Evolutionary conservation across 345 rosid species (phyloP), one percentile per base, ranked within the genome.

Genomic region (Eucalyptus cladocalyx): DNA sequence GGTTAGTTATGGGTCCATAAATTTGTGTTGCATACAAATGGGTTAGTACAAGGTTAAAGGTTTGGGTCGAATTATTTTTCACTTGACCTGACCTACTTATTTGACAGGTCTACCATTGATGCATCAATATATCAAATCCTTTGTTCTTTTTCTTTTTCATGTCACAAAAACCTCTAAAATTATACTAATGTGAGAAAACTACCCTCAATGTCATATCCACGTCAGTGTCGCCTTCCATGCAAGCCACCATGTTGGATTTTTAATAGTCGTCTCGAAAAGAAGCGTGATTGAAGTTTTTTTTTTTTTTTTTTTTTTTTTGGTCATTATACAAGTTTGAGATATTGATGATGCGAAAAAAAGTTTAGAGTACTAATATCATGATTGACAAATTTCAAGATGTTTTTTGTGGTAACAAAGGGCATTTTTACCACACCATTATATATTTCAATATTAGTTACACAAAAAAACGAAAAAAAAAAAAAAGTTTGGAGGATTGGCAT

Each of bases 301-400:
- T n/a, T n/a, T n/a, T n/a, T 18, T 60, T 28, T 28, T 60, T 60
- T 6, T 50, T 50, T 7, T 15, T 50, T 50, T 7, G 7, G 9
- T 60, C 67, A 14, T 14, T 60, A 8, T 60, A 60, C 69, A 60
- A 60, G 16, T 60, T 60, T 2, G 69, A 60, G 69, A 60, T 60
- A 60, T 28, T 13, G 34, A 28, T 60, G 1, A 60, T 5, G 28
- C 1, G 65, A 5, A 11, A 12, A 60, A 11, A 16, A 50, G 3
- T 1, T n/a, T n/a, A n/a, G n/a, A n/a, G 53, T 16, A 16, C 1
- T 50, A 28, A 4, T 60, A 60, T 60, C 4, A 13, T 0, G 14
- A 4, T 28, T 1, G 17, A 13, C 7, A 60, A 60, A 28, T 28
- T 60, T 30, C 15, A 28, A 30, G 69, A 60, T 28, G 6, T 58